A percentile compares a stretch with the other conserved stretches of the same genome.
These are phyloP conservation scores for Penicillium vulpinum DNA, from an alignment of 2,329 filamentous ascomycete species.

Conservation along the genomic window DNA sequence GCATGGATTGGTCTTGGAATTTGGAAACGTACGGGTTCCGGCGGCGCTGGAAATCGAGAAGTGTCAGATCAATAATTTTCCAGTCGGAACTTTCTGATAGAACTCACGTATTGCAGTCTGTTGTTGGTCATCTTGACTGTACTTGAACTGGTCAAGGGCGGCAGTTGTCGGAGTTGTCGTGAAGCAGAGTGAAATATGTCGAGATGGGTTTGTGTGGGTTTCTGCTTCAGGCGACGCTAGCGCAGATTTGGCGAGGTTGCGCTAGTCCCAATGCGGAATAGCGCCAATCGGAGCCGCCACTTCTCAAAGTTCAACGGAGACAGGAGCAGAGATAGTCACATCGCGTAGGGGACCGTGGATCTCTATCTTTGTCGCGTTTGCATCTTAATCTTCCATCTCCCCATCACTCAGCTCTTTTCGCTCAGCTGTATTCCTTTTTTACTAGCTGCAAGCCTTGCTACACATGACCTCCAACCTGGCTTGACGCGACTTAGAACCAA, in stretches of 20 bases:
- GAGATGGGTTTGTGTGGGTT: conserved; percentile 48
- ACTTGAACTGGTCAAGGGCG: conserved; percentile 47
- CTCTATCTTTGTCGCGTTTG: conserved; percentile 14
- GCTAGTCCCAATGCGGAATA: conserved; percentile 44
- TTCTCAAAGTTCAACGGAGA: conserved; percentile 34
- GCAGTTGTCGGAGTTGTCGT: conserved; percentile 44
- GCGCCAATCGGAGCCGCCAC: conserved; percentile 35
- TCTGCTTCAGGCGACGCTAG: conserved; percentile 30
- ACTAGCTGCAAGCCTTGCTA: conserved; percentile 6
- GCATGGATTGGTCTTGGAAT: conserved; percentile 16
- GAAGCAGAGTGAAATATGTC: conserved; percentile 43
- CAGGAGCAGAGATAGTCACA: conserved; percentile 23
- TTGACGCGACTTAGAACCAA: conserved; percentile 36
- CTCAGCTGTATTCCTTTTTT: neutral
- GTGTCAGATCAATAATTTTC: conserved; percentile 30
- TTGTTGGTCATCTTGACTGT: conserved; percentile 55
- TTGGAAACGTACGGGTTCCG: conserved; percentile 70
- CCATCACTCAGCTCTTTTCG: neutral
- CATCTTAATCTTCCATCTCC: conserved; percentile 7
- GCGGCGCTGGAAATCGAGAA: conserved; percentile 58
- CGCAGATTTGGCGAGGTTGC: conserved; percentile 42
- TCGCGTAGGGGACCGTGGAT: conserved; percentile 13
- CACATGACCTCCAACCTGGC: conserved; percentile 31
- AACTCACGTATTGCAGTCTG: conserved; percentile 53
- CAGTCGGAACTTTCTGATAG: conserved; percentile 1